A percentile compares a stretch with the other conserved stretches of the same genome.
Conservation (phyloP, 73 alveolate genomes). For the Paramecium bursaria region DNA sequence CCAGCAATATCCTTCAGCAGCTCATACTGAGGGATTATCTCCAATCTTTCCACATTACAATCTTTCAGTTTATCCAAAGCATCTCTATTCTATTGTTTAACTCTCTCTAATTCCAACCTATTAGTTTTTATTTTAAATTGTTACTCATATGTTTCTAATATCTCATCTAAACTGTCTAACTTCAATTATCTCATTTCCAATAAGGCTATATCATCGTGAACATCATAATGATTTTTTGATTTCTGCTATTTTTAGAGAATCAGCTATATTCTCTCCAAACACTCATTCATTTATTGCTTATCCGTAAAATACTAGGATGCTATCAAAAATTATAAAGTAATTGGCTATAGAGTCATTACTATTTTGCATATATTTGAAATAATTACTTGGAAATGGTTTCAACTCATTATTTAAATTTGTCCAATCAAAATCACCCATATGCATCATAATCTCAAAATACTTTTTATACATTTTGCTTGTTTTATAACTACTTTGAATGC, state of each 20-base stretch:
- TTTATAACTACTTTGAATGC: too few relatives aligned
- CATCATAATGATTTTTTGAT: conserved; percentile 43
- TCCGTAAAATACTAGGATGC: conserved; percentile 2
- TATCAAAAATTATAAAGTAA: conserved; percentile 27
- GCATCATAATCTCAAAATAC: conserved; percentile 1
- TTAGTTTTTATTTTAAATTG: not conserved
- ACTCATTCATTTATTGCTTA: conserved; percentile 6
- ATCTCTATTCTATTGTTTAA: conserved; percentile 4
- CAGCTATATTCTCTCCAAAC: not conserved
- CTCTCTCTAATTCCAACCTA: conserved; percentile 27
- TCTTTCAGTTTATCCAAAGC: not conserved
- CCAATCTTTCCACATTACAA: not conserved
- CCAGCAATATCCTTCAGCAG: conserved; percentile 43
- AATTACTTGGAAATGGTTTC: conserved; percentile 26
- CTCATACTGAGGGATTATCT: not conserved
- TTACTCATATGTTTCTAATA: conserved; percentile 6
- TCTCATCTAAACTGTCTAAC: conserved; percentile 4
- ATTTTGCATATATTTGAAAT: not conserved
- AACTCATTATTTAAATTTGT: not conserved
- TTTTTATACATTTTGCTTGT: conserved; percentile 6
- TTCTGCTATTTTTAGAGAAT: conserved; percentile 13
- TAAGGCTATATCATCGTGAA: conserved; percentile 41
- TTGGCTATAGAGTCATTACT: not conserved
- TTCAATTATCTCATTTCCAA: conserved; percentile 43
- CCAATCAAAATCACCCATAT: conserved; percentile 59